phyloP scores from a whole-genome alignment of 2,329 filamentous ascomycete genomes.

The Cordyceps cateniannulata region DNA sequence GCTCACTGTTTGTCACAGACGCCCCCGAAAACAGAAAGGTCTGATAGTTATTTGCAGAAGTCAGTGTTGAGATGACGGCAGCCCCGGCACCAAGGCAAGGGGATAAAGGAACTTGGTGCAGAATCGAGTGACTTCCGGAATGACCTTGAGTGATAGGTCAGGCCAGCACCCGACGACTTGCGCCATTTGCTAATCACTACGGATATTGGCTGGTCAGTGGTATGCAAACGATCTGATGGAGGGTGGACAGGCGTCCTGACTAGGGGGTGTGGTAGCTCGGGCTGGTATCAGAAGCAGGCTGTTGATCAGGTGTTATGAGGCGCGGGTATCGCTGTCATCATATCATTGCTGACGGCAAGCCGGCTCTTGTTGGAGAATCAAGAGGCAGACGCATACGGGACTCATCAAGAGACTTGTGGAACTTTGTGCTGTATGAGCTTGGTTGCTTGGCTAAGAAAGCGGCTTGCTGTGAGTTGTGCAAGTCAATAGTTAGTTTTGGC shows the following conservation, averaged over 20 bases:
- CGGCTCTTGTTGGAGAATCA: no score
- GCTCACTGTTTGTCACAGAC: no score
- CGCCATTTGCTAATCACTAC: neutral
- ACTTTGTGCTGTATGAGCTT: no score
- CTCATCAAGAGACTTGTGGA: no score
- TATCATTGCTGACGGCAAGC: no score
- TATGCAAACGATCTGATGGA: slow-evolving; percentile 3
- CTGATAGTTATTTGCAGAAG: neutral
- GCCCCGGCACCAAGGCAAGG: neutral
- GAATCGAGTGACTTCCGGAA: neutral
- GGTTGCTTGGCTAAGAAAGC: no score
- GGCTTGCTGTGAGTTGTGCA: no score
- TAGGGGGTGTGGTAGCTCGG: no score
- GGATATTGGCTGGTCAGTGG: neutral
- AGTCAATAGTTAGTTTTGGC: no score
- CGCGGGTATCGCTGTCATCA: neutral
- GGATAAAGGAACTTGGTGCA: neutral
- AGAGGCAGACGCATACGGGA: no score
- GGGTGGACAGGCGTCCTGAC: slow-evolving; percentile 30
- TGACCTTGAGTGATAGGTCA: neutral
- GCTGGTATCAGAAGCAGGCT: neutral
- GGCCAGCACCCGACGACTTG: neutral
- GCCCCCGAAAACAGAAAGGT: no score
- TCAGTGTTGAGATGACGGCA: neutral
- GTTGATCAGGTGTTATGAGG: neutral